Evolutionary conservation across 108 stramenopile species (phyloP).

Genomic region (Discostella stelligeroides): DNA sequence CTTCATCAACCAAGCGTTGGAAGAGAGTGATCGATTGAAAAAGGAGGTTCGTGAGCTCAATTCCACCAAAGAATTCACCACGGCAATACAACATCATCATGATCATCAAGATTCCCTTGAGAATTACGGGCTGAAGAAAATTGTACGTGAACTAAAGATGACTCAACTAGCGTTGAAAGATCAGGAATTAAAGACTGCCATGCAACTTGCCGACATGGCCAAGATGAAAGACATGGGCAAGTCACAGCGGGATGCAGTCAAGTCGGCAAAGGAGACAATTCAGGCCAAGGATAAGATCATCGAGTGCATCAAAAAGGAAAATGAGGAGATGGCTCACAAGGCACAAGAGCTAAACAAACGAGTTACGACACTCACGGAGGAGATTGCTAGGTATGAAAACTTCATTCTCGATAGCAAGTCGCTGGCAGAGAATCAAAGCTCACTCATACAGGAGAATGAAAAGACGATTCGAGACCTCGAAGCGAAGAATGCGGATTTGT

Average conservation of each 20-base stretch:
- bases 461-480: background rate
- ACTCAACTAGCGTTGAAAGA: no score
- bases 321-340: background rate
- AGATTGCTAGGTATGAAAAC: background rate
- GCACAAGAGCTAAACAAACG: background rate
- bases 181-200: background rate
- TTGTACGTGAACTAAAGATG: no score
- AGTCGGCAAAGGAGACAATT: background rate
- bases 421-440: slow-evolving; percentile 12
- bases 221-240: background rate
- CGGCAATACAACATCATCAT: no score
- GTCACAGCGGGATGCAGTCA: slow-evolving; percentile 6
- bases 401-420: background rate
- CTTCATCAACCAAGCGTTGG: no score
- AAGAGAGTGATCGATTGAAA: no score
- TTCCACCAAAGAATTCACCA: no score
- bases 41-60: no score
- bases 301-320: background rate
- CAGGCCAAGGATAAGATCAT: slow-evolving; percentile 4
- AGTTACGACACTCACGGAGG: background rate
- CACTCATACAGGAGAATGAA: slow-evolving; percentile 4
- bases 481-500: no score
- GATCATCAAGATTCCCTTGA: no score
- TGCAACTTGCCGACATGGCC: background rate
- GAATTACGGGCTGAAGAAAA: no score